Evolutionary conservation across 352 stramenopile species (phyloP).

Genomic region (Phytophthora europaea): DNA sequence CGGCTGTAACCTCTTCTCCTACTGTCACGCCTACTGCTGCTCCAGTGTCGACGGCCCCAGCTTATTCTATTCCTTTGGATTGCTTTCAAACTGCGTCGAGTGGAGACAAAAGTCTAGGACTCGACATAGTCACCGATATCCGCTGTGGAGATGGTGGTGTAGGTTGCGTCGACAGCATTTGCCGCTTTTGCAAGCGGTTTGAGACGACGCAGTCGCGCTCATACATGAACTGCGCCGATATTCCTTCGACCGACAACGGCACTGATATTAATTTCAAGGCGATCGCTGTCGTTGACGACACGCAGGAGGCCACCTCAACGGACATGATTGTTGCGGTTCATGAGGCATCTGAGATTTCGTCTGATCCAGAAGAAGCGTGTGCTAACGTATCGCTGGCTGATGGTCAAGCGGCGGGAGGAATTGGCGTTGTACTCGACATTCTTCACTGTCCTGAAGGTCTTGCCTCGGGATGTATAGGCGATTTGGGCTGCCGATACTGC

Average conservation of each 20-base stretch:
- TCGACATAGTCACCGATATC: slow-evolving; percentile 43
- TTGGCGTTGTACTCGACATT: slow-evolving; percentile 40
- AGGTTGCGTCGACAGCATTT: slow-evolving; percentile 39
- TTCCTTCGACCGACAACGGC: slow-evolving; percentile 23
- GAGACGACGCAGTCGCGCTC: slow-evolving; percentile 35
- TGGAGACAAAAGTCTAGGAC: slow-evolving; percentile 32
- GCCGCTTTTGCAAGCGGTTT: slow-evolving; percentile 41
- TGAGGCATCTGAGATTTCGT: slow-evolving; percentile 10
- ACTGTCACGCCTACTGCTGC: slow-evolving; percentile 7
- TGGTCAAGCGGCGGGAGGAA: slow-evolving; percentile 38
- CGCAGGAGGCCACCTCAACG: neutral
- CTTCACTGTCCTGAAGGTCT: slow-evolving; percentile 35
- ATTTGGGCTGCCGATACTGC: slow-evolving; percentile 40
- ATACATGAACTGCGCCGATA: slow-evolving; percentile 34
- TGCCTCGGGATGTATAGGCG: slow-evolving; percentile 35
- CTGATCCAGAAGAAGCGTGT: slow-evolving; percentile 14
- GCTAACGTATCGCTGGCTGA: slow-evolving; percentile 29
- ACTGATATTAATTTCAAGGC: slow-evolving; percentile 38
- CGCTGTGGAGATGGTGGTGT: slow-evolving; percentile 44
- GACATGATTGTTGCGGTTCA: slow-evolving; percentile 18
- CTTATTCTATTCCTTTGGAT: slow-evolving; percentile 32
- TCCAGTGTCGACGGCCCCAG: slow-evolving; percentile 8
- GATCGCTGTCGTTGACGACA: slow-evolving; percentile 23
- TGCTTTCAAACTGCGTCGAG: slow-evolving; percentile 31
- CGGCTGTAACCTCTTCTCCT: slow-evolving; percentile 2